Percentiles rank a stretch among this genome's conserved stretches.
phyloP scores from a whole-genome alignment of 805 yeast species.

The Saccharomycopsis microspora region DNA sequence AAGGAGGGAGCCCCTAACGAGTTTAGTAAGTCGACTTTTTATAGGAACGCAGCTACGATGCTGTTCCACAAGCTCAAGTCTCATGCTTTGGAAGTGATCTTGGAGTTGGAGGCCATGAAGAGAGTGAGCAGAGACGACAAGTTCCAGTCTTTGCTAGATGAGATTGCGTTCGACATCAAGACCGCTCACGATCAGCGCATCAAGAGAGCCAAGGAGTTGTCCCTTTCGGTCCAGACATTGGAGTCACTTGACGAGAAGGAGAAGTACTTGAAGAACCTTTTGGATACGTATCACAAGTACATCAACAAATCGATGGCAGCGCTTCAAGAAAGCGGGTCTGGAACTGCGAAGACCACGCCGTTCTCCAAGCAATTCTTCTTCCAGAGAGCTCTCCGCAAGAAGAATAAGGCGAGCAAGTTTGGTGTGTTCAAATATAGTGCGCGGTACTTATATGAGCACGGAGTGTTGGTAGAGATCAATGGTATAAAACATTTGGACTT shows the following conservation, averaged over 20 bases:
- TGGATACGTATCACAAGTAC: slow-evolving; percentile 32
- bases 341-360: slow-evolving; percentile 16
- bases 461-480: slow-evolving; percentile 47
- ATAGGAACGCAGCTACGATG: slow-evolving; percentile 36
- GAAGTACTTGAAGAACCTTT: slow-evolving; percentile 28
- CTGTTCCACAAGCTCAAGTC: slow-evolving; percentile 71
- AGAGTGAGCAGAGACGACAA: slow-evolving; percentile 54
- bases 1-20: slow-evolving; percentile 19
- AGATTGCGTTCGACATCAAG: slow-evolving; percentile 70
- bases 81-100: slow-evolving; percentile 58
- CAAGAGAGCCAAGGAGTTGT: slow-evolving; percentile 35
- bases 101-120: slow-evolving; percentile 65
- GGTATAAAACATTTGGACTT: slow-evolving; percentile 39
- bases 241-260: slow-evolving; percentile 34
- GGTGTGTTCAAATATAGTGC: slow-evolving; percentile 73
- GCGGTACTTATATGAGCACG: slow-evolving; percentile 62
- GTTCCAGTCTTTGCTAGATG: slow-evolving; percentile 71
- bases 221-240: slow-evolving; percentile 33
- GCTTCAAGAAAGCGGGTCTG: slow-evolving; percentile 31
- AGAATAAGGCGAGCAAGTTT: slow-evolving; percentile 58
- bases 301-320: slow-evolving; percentile 40
- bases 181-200: slow-evolving; percentile 41
- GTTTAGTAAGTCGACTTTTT: slow-evolving; percentile 33
- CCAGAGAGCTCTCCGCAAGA: slow-evolving; percentile 54
- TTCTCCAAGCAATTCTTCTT: slow-evolving; percentile 59